phyloP scores from a whole-genome alignment of 2,329 filamentous ascomycete species.

The Dryadomyces quercus-mongolicae region DNA sequence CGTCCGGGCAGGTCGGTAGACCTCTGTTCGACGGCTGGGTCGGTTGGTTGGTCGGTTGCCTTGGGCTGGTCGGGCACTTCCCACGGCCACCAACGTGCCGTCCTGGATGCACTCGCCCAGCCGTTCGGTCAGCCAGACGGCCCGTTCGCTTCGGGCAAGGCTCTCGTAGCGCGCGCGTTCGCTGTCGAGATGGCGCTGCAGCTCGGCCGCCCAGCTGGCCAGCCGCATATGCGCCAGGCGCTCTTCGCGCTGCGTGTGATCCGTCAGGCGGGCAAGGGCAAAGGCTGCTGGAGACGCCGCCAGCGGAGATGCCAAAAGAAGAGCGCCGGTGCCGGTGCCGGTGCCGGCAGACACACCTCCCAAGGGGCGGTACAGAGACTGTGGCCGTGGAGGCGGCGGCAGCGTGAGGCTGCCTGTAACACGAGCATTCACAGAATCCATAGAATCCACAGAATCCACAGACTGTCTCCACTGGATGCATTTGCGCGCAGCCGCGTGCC shows the following conservation, averaged over 20 bases:
- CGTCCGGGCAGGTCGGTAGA: too few species aligned
- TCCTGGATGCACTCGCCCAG: constrained; percentile 57
- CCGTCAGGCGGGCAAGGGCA: constrained; percentile 47
- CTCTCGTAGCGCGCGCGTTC: constrained; percentile 60
- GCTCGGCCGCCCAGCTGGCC: constrained; percentile 70
- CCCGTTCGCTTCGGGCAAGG: constrained; percentile 48
- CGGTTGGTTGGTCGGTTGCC: constrained; percentile 14
- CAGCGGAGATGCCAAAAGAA: constrained; percentile 10
- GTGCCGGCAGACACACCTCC: not conserved
- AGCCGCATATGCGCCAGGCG: constrained; percentile 43
- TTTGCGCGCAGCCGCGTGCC: constrained; percentile 74
- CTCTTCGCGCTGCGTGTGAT: constrained; percentile 21
- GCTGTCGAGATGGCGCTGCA: constrained; percentile 63
- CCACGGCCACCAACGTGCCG: constrained; percentile 44
- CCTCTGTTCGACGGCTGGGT: too few species aligned
- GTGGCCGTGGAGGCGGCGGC: constrained; percentile 10
- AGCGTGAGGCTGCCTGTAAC: not conserved
- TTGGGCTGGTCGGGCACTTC: not conserved
- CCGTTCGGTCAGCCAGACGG: constrained; percentile 55
- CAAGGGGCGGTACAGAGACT: constrained; percentile 7
- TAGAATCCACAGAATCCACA: too few species aligned
- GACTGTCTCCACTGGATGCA: constrained; percentile 54
- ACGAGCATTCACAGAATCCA: too few species aligned
- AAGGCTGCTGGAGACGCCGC: constrained; percentile 31
- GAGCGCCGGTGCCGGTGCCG: constrained; percentile 4